phyloP scores from a whole-genome alignment of 306 rosid genomes.

The Malus asiatica region DNA sequence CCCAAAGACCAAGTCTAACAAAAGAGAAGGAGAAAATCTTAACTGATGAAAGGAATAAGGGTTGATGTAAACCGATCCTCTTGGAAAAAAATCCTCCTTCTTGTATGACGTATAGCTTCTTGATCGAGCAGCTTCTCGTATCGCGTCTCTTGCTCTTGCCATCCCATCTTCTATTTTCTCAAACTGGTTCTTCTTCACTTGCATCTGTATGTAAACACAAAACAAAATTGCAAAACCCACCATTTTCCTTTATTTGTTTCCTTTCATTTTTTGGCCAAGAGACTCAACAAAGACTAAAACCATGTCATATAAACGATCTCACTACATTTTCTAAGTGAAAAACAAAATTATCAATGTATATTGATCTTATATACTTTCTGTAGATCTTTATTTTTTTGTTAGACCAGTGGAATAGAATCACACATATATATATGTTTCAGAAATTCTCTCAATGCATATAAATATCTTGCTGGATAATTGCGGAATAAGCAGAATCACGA shows the following conservation, averaged over 20 bases:
- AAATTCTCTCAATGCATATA: not conserved
- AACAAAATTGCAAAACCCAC: not conserved
- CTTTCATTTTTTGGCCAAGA: not conserved
- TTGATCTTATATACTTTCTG: no score
- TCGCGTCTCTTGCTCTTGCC: constrained; percentile 36
- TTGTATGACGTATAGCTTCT: constrained; percentile 18
- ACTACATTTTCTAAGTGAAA: no score
- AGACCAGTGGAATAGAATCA: not conserved
- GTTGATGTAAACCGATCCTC: constrained; percentile 38
- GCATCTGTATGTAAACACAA: not conserved
- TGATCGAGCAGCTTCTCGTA: constrained; percentile 31
- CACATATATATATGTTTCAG: not conserved
- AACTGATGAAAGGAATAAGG: constrained; percentile 52
- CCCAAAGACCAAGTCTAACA: not conserved
- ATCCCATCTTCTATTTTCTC: constrained; percentile 32
- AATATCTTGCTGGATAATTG: not conserved
- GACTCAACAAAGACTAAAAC: not conserved
- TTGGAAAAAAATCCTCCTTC: constrained; percentile 24
- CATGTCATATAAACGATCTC: not conserved
- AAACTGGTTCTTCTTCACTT: not conserved
- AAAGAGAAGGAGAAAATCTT: constrained; percentile 10
- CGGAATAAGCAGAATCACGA: not conserved
- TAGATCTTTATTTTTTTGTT: no score
- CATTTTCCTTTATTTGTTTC: not conserved
- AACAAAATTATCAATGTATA: no score